Base-by-base conservation (phyloP, 495 filamentous ascomycete genomes). In the Hypoxylon crocopeplum region DNA sequence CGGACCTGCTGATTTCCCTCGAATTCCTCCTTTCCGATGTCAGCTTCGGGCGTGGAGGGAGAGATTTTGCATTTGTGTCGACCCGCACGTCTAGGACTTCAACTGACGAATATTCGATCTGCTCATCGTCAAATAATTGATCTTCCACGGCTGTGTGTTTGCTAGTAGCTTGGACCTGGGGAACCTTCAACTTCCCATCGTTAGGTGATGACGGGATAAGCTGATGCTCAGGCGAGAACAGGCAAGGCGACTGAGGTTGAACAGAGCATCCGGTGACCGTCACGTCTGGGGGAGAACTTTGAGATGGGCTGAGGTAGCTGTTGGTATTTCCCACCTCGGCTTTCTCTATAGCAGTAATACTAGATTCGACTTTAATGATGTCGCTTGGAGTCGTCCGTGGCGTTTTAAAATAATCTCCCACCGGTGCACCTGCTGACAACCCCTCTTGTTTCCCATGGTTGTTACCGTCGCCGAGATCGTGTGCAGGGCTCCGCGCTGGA, bases 141-240 rank as follows among this genome's bases (percentile, higher is more conserved):
- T 80, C 79, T 52, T 83, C 78, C 12, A 72, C 48, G 7, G 79
- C 77, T 13, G 73, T 78, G 34, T 73, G 59, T 53, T 80, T 81
- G 38, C 75, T 79, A 0, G 78, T 79, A 1, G 75, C 72, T 66
- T 78, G 63, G 5, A 81, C 60, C 42, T 69, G 44, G 2, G 71
- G 72, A n/a, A 68, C 62, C 25, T 34, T 44, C 16, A 27, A 45
- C 8, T 36, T 47, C 27, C n/a, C 41, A 24, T 61, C 52, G 15
- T 47, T 39, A 32, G 13, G 3, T 1, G 16, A 4, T 25, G 13
- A 10, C 12, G 67, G 51, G 13, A 21, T 48, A 19, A 41, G 38
- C 27, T 53, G 41, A 51, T 47, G 40, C 15, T 59, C 46, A 24
- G 45, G 47, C 12, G 42, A 17, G 17, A 52, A 39, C 17, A 36